Conservation (phyloP, 1,284 basidiomycete species). For the Irpex sp. region DNA sequence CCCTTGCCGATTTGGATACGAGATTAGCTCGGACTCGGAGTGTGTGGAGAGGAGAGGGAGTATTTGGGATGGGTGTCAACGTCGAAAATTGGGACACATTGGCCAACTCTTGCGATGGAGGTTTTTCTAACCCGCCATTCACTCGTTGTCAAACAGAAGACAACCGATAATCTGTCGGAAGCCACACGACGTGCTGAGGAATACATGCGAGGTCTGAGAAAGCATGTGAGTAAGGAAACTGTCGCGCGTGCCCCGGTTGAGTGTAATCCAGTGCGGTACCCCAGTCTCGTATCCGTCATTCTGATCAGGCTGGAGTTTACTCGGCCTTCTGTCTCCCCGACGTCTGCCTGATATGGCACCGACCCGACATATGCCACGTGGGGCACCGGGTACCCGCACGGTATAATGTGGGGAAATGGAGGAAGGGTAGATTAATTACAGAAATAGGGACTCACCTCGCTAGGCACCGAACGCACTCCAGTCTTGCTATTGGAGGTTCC, state of each 20-base stretch:
- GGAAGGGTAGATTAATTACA: background rate
- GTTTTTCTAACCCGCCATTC: background rate
- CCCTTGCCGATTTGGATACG: background rate
- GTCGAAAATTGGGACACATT: background rate
- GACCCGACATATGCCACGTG: background rate
- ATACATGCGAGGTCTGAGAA: background rate
- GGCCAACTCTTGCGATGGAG: background rate
- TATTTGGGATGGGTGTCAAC: background rate
- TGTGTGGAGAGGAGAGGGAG: background rate
- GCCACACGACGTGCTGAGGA: constrained; percentile 2
- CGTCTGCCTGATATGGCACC: background rate
- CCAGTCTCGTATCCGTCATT: background rate
- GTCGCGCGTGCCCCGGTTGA: background rate
- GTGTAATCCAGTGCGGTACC: background rate
- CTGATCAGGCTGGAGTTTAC: background rate
- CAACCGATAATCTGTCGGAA: constrained; percentile 11
- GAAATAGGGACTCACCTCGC: background rate
- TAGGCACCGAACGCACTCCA: background rate
- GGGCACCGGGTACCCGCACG: background rate
- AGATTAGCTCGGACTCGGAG: background rate
- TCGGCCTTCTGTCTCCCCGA: background rate
- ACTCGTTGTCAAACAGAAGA: constrained; percentile 1
- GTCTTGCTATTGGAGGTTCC: background rate
- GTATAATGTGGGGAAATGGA: background rate
- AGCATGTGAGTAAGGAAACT: constrained; percentile 1